A percentile compares a stretch with the other conserved stretches of the same genome.
phyloP scores from a whole-genome alignment of 192 early-diverging fungal species.

The Backusella sp. region DNA sequence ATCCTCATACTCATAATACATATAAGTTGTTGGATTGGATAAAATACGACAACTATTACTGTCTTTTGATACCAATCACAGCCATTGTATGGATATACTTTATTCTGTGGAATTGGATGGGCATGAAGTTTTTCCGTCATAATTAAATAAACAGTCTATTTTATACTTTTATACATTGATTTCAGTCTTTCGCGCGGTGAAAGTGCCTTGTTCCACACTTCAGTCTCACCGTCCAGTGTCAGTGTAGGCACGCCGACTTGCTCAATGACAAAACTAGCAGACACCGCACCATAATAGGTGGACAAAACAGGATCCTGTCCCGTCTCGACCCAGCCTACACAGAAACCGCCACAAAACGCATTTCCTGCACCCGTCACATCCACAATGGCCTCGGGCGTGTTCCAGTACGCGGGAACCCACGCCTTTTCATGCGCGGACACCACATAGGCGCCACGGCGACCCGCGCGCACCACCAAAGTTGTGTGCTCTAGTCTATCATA shows the following conservation, averaged over 20 bases:
- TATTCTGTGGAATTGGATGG: slow-evolving; percentile 92
- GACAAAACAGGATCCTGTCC: slow-evolving; percentile 34
- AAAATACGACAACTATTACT: slow-evolving; percentile 79
- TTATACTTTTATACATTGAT: background rate
- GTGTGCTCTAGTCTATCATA: background rate
- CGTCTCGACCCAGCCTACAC: slow-evolving; percentile 31
- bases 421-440: slow-evolving; percentile 2
- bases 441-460: slow-evolving; percentile 29
- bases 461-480: slow-evolving; percentile 34
- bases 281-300: slow-evolving; percentile 37
- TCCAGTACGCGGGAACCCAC: slow-evolving; percentile 43
- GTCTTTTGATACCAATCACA: slow-evolving; percentile 78
- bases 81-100: slow-evolving; percentile 72
- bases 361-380: slow-evolving; percentile 50
- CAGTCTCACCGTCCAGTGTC: slow-evolving; percentile 8
- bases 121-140: slow-evolving; percentile 91
- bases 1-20: background rate
- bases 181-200: slow-evolving; percentile 12
- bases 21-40: slow-evolving; percentile 62
- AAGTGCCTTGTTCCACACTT: slow-evolving; percentile 25
- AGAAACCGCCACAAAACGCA: slow-evolving; percentile 46
- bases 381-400: background rate
- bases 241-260: slow-evolving; percentile 40
- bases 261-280: slow-evolving; percentile 41
- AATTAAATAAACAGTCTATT: slow-evolving; percentile 48